Evolutionary conservation across 1,284 basidiomycete genomes (phyloP).

Genomic region (Sanghuangporus weigelae): DNA sequence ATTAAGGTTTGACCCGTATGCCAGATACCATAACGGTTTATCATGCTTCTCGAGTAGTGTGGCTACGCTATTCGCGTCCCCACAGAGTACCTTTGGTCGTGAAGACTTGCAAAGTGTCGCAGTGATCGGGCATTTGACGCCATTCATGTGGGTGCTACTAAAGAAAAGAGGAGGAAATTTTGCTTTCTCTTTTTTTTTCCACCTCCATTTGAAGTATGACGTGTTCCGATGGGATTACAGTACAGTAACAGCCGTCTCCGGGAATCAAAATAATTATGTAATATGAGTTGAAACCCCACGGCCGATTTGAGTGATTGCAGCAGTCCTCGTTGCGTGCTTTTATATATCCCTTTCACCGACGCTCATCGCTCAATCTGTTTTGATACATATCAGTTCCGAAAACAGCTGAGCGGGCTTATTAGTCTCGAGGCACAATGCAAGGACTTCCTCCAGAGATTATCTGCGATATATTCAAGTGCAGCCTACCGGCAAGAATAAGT

Average conservation of each 20-base stretch:
- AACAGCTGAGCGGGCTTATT: too few species aligned
- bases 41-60: background rate
- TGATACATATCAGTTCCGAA: too few species aligned
- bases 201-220: background rate
- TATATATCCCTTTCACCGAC: too few species aligned
- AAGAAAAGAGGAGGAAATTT: background rate
- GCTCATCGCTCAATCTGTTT: too few species aligned
- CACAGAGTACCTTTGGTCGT: background rate
- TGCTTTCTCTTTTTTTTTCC: background rate
- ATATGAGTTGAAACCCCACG: too few species aligned
- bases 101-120: background rate
- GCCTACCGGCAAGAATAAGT: too few species aligned
- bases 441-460: background rate
- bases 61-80: background rate
- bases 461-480: background rate
- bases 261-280: too few species aligned
- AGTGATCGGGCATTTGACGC: background rate
- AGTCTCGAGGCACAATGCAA: background rate
- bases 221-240: too few species aligned
- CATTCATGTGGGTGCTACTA: background rate
- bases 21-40: constrained; percentile 18
- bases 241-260: too few species aligned
- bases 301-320: too few species aligned
- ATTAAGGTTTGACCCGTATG: constrained; percentile 19
- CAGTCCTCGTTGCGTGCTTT: too few species aligned